Base-by-base conservation (phyloP, 2,329 filamentous ascomycete genomes). In the Pleochaeta shiraiana region DNA sequence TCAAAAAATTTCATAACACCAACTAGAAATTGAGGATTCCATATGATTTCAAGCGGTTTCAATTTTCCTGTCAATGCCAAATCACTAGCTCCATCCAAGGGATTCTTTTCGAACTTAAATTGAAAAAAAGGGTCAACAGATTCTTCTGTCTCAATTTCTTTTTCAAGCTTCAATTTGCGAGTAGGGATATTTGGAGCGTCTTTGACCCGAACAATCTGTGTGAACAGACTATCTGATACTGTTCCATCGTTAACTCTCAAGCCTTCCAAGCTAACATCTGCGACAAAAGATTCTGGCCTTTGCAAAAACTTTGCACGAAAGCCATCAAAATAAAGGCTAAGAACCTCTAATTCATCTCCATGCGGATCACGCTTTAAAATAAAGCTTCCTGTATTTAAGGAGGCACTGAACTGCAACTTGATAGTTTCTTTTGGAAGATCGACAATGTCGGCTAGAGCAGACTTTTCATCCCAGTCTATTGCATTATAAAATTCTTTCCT, bases 391-490 rank as follows among this genome's bases (percentile, higher is more conserved):
- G 92, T 95, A 67, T 88, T 87, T n/a, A 99, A 83, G 64, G 88
- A 92, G 62, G 93, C 86, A 72, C 97, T 90, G 61, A 98, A 78
- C 72, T 96, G 89, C 74, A 97, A 79, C 75, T 97, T 96, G 71
- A 98, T 81, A 11, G 90, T 90, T 70, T 99, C 93, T 64, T 88
- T 83, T 0, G 95, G 95, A 34, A 90, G 79, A 69, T 98, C 93
- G 3, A 99, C 85, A 50, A 87, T 86, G 69, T 95, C 90, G 0
- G 90, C 81, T 45, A 98, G 80, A 1, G 87, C 88, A 66, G 91
- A 85, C 77, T 96, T 97, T 75, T 99, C 93, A 67, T 98, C 89
- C 85, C 92, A 99, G 71, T 97, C 93, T 70, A 99, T 99, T 62
- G 90, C 95, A 69, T 95, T 87, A 74, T 97, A 98, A 11, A 99